A percentile compares a stretch with the other conserved stretches of the same genome.
Evolutionary conservation across 1,284 basidiomycete species (phyloP).

Genomic region (Trametes pubescens): DNA sequence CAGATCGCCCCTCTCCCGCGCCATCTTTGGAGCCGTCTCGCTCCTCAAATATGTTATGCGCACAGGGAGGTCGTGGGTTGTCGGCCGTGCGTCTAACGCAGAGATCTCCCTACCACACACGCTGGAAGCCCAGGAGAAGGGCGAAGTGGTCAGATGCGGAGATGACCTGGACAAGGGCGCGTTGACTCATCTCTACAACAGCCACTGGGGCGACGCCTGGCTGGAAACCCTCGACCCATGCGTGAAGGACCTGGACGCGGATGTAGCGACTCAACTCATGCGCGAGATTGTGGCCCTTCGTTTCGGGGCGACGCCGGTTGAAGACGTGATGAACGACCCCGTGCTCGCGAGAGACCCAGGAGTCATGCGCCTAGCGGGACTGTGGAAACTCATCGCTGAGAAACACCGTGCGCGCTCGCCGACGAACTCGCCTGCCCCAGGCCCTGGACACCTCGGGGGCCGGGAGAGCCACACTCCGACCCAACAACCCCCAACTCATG

Average conservation of each 20-base stretch:
- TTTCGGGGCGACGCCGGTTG: background rate
- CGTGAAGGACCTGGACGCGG: slow-evolving; percentile 2
- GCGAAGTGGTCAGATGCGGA: background rate
- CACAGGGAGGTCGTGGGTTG: background rate
- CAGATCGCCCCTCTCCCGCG: slow-evolving; percentile 19
- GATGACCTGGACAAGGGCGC: slow-evolving; percentile 4
- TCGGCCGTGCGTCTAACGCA: background rate
- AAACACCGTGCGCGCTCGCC: background rate
- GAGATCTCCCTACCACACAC: background rate
- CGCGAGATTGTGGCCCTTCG: background rate
- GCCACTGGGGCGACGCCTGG: slow-evolving; percentile 11
- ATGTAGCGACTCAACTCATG: background rate
- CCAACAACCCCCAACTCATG: too few species aligned
- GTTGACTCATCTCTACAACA: slow-evolving; percentile 11
- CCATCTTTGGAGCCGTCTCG: background rate
- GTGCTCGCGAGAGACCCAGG: background rate
- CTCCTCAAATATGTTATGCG: background rate
- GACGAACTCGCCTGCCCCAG: background rate
- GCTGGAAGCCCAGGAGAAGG: background rate
- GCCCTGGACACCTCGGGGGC: too few species aligned
- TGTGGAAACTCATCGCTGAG: background rate
- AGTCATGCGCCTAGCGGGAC: background rate
- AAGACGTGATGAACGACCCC: background rate
- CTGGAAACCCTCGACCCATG: slow-evolving; percentile 8
- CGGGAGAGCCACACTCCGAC: too few species aligned